Base-by-base conservation (phyloP, 257 asterid genomes). In the Verbascum thapsus region DNA sequence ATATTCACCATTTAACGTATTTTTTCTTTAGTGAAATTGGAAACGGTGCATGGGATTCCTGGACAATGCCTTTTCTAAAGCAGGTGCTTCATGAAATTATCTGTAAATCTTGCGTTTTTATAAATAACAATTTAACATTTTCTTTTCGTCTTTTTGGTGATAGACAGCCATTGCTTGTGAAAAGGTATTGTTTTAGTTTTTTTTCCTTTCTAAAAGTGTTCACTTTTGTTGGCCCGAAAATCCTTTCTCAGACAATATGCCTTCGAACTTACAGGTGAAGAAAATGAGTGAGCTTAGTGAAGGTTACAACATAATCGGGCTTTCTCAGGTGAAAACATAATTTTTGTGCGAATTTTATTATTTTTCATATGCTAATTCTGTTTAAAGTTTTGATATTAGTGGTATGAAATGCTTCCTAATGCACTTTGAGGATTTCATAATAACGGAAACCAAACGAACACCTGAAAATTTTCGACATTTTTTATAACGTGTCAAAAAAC, bases 31-130 rank as follows among this genome's bases (percentile, higher is more conserved):
- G 96, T n/a, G 96, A 90, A 81, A 87, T 90, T 23, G 97, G 97
- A 63, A 76, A 87, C 65, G 96, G 96, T 68, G 85, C n/a, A 5
- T 74, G 85, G 83, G 95, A 87, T 80, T 87, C 97, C 12, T 90
- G 97, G 97, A 83, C 92, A 4, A 78, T 85, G 88, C 92, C 96
- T 19, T 83, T 90, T 34, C 7, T 48, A 8, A 66, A 85, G 70
- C 97, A 90, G 92, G 97, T 85, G 57, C 55, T 57, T 22, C 30
- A 10, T 43, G 68, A 63, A 16, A 38, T 17, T 56, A 2, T 43
- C 55, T 1, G 50, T 44, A 30, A 30, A 42, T 59, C 52, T 39
- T 50, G 60, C 38, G 54, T 61, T 41, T 16, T 43, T 10, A 26
- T 66, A 34, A 45, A 16, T 50, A 19, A 8, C 9, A 15, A 22